Base-by-base conservation (phyloP, 2,329 filamentous ascomycete genomes). In the Microdochium nivale region DNA sequence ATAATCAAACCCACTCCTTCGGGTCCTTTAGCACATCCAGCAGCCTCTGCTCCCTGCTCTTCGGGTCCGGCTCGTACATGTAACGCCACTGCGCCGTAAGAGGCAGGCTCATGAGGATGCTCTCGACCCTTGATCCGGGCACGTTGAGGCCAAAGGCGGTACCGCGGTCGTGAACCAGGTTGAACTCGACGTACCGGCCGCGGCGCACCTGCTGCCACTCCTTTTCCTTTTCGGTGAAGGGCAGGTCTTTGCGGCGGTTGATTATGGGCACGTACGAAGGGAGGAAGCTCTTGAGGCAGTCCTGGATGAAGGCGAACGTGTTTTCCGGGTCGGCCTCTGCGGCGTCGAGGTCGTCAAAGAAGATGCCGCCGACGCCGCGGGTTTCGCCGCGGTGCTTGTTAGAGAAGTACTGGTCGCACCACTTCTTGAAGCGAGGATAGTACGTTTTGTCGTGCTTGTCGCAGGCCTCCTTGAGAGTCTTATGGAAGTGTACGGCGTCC, bases 171-270 rank as follows among this genome's bases (percentile, higher is more conserved):
- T 99, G 91, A 52, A 99, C 90, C 35, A 99, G 79, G 71, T 99
- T 99, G 71, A 99, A 99, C 71, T 99, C 94, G 56, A 99, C 94
- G 67, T 99, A 99, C 62, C 90, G 80, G n/a, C 94, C 94, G 58
- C 94, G 77, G 49, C 94, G 81, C 56, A 99, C 77, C 74, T 97
- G 94, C 73, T 99, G 94, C 94, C 94, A 99, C 58, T 88, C 83
- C 75, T 96, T 96, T 72, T 96, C 88, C 59, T 84, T 78, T 48
- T 87, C 85, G 0, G 83, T 91, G 62, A 83, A 99, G 0, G 88
- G 84, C 90, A 96, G 90, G 62, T 96, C 87, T 75, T 95, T 97
- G 59, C 94, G 78, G 67, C 79, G 85, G 65, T 90, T 80, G 53
- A 99, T 78, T 58, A 99, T 96, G 25, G 94, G 92, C 1, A 96